A percentile compares a stretch with the other conserved stretches of the same genome.
phyloP scores from a whole-genome alignment of 129 eudicot genomes.

The Calendula officinalis region DNA sequence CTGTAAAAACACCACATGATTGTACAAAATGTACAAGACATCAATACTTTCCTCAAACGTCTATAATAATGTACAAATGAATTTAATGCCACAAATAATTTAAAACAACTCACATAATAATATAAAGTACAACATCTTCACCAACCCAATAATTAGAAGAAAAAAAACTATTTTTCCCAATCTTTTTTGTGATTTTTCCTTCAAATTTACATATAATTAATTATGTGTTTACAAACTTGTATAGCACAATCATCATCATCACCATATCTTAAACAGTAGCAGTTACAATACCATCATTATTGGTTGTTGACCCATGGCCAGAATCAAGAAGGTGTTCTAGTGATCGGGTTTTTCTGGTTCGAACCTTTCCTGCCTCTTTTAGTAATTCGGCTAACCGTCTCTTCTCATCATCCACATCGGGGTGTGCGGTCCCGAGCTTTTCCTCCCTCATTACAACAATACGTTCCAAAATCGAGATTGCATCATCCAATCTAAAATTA shows the following conservation, averaged over 20 bases:
- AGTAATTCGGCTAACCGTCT: constrained; percentile 74
- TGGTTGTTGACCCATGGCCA: constrained; percentile 34
- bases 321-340: constrained; percentile 67
- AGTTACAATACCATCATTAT: constrained; percentile 28
- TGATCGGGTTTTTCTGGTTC: constrained; percentile 57
- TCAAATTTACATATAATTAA: constrained; percentile 19
- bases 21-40: constrained; percentile 24
- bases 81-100: constrained; percentile 11
- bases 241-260: constrained; percentile 30
- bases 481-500: constrained; percentile 69
- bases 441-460: constrained; percentile 85
- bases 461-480: constrained; percentile 62
- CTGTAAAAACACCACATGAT: constrained; percentile 22
- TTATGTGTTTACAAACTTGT: constrained; percentile 33
- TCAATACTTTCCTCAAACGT: constrained; percentile 23
- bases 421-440: constrained; percentile 88
- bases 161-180: constrained; percentile 2
- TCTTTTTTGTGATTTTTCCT: constrained; percentile 8
- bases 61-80: constrained; percentile 25
- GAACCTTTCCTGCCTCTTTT: constrained; percentile 64
- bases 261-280: constrained; percentile 37
- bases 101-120: background rate
- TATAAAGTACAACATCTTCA: background rate
- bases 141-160: background rate
- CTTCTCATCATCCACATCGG: constrained; percentile 79